Base-by-base conservation (phyloP, 2,329 filamentous ascomycete genomes). In the Aphanoascus verrucosus region DNA sequence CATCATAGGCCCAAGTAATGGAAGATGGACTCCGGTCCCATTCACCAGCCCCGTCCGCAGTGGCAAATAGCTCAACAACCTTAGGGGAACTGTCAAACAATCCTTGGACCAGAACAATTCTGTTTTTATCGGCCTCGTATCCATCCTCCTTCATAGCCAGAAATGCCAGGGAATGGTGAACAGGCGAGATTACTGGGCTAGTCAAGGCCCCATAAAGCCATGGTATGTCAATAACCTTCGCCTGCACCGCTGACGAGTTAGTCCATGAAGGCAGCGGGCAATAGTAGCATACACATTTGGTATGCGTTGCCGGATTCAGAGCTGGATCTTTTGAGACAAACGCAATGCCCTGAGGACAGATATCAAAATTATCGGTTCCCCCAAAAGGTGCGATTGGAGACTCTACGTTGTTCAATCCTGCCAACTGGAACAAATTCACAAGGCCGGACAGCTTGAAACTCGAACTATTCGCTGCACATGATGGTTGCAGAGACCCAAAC, bases 331-430 rank as follows among this genome's bases (percentile, higher is more conserved):
- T 75, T 1, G 70, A 67, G 47, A 75, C 67, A 56, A 76, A 74
- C 2, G 70, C 69, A 50, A 74, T 69, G 23, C 72, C 72, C 0
- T 64, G 65, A 0, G 67, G 65, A 46, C 72, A 73, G 44, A 76
- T 68, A 56, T 74, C 74, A 58, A 74, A 76, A 56, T 74, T 65
- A 19, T 71, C 69, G 11, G 68, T 63, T 8, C 73, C 73, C 1
- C 73, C 73, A 57, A 75, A 75, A 0, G 73, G 69, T 1, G 73
- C 72, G 34, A 75, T 75, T 0, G 74, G 74, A 31, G 70, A 71
- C 57, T 76, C 74, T 11, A 76, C 63, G 1, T 66, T 65, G 0
- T 63, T 62, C 20, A 53, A 34, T 5, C 65, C 68, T 12, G 71
- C 65, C 1, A 72, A 67, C 14, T 66, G 58, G 6, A 72, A 68